Conservation (phyloP, 2,329 filamentous ascomycete genomes). For the Ascochyta koolunga region DNA sequence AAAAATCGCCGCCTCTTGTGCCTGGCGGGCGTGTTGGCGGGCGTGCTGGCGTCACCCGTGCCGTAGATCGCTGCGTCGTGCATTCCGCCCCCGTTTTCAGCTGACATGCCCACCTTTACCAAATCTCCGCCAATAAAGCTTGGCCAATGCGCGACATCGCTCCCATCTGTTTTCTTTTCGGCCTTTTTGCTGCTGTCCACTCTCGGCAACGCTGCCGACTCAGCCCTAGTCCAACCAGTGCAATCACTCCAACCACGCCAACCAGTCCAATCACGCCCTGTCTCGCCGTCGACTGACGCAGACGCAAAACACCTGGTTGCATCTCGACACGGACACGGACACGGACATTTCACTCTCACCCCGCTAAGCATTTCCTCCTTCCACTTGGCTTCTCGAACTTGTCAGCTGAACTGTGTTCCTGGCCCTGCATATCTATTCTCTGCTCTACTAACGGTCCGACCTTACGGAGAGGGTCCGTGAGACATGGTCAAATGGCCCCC, state of each 20-base stretch:
- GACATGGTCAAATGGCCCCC: slow-evolving; percentile 1
- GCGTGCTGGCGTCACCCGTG: slow-evolving; percentile 2
- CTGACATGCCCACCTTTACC: slow-evolving; percentile 1
- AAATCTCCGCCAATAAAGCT: slow-evolving; percentile 2
- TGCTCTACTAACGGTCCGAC: slow-evolving; percentile 6
- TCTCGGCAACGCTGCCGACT: slow-evolving; percentile 1
- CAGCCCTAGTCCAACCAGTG: slow-evolving; percentile 4
- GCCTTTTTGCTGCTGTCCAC: slow-evolving; percentile 2
- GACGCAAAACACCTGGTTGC: background rate
- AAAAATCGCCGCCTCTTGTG: slow-evolving; percentile 17
- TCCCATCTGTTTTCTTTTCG: background rate
- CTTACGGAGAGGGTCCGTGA: background rate
- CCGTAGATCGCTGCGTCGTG: slow-evolving; percentile 17
- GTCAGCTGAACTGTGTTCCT: slow-evolving; percentile 12
- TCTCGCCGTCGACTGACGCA: slow-evolving; percentile 1
- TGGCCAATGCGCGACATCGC: background rate
- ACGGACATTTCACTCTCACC: background rate
- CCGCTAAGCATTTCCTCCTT: background rate
- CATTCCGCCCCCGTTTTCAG: slow-evolving; percentile 13
- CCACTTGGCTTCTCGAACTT: slow-evolving; percentile 5
- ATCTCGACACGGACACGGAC: no score
- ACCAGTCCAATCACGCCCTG: no score
- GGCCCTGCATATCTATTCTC: slow-evolving; percentile 1
- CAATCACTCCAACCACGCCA: no score
- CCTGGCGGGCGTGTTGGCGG: background rate